These are phyloP conservation scores for Neofusicoccum cordaticola DNA, from an alignment of 2,329 filamentous ascomycete genomes.

Conservation along the genomic window DNA sequence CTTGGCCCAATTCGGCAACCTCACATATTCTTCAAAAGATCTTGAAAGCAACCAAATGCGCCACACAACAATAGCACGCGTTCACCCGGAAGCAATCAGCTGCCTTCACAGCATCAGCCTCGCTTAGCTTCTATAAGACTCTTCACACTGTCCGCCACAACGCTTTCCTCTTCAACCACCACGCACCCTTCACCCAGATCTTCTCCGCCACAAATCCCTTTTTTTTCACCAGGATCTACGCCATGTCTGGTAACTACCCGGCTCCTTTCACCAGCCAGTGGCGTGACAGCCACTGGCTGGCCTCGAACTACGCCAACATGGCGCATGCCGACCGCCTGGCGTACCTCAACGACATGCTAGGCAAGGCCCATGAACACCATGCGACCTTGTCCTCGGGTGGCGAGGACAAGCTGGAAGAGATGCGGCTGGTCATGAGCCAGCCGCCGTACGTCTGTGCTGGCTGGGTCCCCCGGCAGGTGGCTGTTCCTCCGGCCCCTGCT, in stretches of 20 bases:
- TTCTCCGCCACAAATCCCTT: not conserved
- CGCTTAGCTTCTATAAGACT: not conserved
- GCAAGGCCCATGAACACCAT: not conserved
- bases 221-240: not conserved
- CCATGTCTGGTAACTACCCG: not conserved
- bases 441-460: not conserved
- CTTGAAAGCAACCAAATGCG: not conserved
- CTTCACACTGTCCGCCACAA: not conserved
- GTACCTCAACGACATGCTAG: not conserved
- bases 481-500: not conserved
- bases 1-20: not conserved
- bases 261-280: not conserved
- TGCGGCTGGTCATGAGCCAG: not conserved
- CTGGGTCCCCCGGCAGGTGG: not conserved
- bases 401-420: not conserved
- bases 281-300: not conserved
- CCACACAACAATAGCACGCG: not conserved
- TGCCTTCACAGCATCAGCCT: not conserved
- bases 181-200: not conserved
- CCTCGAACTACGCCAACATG: not conserved
- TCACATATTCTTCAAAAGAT: not conserved
- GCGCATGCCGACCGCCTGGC: not conserved
- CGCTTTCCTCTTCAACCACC: not conserved
- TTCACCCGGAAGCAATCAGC: no score
- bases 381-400: not conserved